A percentile compares a stretch with the other conserved stretches of the same genome.
Evolutionary conservation across 768 basidiomycete species (phyloP).

Genomic region (Rickenella mellea): DNA sequence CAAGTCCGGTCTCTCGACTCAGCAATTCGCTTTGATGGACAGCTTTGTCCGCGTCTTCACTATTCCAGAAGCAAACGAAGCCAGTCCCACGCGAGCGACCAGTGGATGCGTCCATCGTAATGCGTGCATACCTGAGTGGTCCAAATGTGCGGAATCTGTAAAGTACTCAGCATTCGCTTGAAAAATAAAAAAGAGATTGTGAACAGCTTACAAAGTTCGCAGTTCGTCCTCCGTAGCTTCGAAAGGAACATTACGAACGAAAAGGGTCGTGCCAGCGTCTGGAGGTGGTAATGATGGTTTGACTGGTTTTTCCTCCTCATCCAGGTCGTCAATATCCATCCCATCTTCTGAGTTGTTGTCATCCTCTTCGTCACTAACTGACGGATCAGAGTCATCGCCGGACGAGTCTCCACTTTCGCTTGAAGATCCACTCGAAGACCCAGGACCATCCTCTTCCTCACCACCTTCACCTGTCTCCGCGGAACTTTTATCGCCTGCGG

Average conservation of each 20-base stretch:
- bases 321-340: slow-evolving; percentile 20
- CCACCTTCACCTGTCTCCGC: slow-evolving; percentile 16
- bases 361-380: slow-evolving; percentile 19
- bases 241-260: slow-evolving; percentile 90
- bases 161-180: neutral
- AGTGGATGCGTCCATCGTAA: slow-evolving; percentile 75
- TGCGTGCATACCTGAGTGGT: slow-evolving; percentile 84
- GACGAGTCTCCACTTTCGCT: slow-evolving; percentile 35
- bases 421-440: slow-evolving; percentile 28
- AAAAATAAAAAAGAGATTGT: slow-evolving; percentile 1
- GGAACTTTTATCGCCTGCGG: neutral
- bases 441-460: slow-evolving; percentile 14
- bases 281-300: slow-evolving; percentile 72
- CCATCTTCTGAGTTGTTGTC: slow-evolving; percentile 28
- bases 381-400: slow-evolving; percentile 7
- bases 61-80: slow-evolving; percentile 96
- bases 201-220: slow-evolving; percentile 54
- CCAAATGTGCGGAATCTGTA: slow-evolving; percentile 86
- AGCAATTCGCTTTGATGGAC: slow-evolving; percentile 73
- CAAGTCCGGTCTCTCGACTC: slow-evolving; percentile 43
- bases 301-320: slow-evolving; percentile 33
- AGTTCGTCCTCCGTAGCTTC: slow-evolving; percentile 90
- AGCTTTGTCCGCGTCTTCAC: slow-evolving; percentile 78
- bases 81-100: slow-evolving; percentile 91
- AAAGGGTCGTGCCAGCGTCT: slow-evolving; percentile 84